phyloP scores from a whole-genome alignment of 225 moss, liverwort and hornwort genomes.

The Pseudisothecium myosuroides region DNA sequence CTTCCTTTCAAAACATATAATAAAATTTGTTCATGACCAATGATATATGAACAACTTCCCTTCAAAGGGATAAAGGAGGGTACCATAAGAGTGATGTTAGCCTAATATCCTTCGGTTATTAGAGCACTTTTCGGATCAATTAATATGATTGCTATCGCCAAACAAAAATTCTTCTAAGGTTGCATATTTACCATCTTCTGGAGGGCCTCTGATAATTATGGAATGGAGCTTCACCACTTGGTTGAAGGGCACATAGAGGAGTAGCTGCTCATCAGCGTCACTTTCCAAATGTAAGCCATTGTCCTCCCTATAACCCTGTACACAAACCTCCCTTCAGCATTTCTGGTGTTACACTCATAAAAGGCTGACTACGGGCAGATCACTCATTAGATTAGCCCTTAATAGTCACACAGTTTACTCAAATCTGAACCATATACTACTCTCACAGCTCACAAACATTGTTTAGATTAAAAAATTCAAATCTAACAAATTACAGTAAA shows the following conservation, averaged over 20 bases:
- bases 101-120: not conserved
- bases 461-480: not conserved
- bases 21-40: not conserved
- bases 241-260: constrained; percentile 83
- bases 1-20: not conserved
- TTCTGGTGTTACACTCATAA: not conserved
- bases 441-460: not conserved
- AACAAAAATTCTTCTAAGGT: not conserved
- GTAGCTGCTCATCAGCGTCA: constrained; percentile 89
- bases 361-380: not conserved
- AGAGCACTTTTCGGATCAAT: not conserved
- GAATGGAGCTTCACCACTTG: constrained; percentile 99
- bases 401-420: not conserved
- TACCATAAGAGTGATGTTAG: not conserved
- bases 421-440: not conserved
- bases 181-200: constrained; percentile 54
- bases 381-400: not conserved
- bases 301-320: constrained; percentile 95
- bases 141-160: not conserved
- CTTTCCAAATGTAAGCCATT: constrained; percentile 85
- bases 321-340: constrained; percentile 6
- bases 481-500: not conserved
- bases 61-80: not conserved
- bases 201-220: constrained; percentile 61
- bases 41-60: not conserved